Percentiles rank a stretch among this genome's conserved stretches.
Evolutionary conservation across 177 flowering plant genomes (phyloP).

Genomic region (Vitis hybrid): DNA sequence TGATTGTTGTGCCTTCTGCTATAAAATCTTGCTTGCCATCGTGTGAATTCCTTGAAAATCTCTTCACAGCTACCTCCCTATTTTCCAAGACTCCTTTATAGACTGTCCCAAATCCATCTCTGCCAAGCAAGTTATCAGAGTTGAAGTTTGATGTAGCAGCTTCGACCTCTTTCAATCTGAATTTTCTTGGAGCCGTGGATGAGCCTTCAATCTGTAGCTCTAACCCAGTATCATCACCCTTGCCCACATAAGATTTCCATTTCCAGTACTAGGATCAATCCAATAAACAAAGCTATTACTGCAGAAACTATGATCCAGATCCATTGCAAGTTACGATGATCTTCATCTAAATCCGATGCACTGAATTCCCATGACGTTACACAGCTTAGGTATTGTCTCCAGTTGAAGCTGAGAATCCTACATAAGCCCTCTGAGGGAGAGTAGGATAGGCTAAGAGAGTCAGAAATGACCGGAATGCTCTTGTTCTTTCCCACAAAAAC

Average conservation of each 20-base stretch:
- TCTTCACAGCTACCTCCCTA: constrained; percentile 53
- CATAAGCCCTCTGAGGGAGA: constrained; percentile 38
- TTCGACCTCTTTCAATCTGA: constrained; percentile 42
- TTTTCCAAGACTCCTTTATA: constrained; percentile 47
- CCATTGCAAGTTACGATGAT: constrained; percentile 11
- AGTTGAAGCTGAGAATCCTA: constrained; percentile 68
- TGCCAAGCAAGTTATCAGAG: constrained; percentile 45
- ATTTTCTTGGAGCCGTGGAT: constrained; percentile 38
- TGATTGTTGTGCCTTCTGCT: too few species aligned
- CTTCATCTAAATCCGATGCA: constrained; percentile 17
- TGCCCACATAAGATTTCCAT: neutral
- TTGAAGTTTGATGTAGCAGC: constrained; percentile 47
- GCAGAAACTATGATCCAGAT: constrained; percentile 29
- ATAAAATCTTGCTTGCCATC: constrained; percentile 63
- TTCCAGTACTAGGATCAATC: neutral
- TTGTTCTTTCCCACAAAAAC: constrained; percentile 14
- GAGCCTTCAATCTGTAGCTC: constrained; percentile 28
- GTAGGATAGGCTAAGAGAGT: constrained; percentile 34
- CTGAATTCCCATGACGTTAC: constrained; percentile 49
- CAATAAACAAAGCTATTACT: neutral
- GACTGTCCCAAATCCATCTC: constrained; percentile 66
- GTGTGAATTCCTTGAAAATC: constrained; percentile 36
- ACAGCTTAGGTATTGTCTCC: constrained; percentile 39
- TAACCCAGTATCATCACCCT: constrained; percentile 20
- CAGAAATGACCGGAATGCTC: constrained; percentile 20